Base-by-base conservation (phyloP, 768 basidiomycete genomes). In the Auriculariales sp. region DNA sequence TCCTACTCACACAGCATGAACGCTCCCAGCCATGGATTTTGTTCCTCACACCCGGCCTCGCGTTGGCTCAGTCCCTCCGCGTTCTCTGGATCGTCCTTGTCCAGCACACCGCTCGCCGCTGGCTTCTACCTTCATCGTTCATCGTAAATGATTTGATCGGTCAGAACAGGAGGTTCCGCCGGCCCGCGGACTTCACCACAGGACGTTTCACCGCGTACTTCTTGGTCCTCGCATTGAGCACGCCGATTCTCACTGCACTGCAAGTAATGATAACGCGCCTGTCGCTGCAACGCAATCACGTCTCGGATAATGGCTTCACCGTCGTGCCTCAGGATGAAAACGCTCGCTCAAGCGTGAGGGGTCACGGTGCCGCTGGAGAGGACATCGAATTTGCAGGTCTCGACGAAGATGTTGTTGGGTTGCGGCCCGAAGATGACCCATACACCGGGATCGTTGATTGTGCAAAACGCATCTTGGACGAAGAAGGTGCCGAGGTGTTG, bases 341-440 rank as follows among this genome's bases (percentile, higher is more conserved):
- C 10, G 19, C 47, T 52, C 22, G 32, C 49, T n/a, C n/a, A n/a
- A n/a, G n/a, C n/a, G n/a, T n/a, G n/a, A n/a, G n/a, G n/a, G n/a
- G n/a, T n/a, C n/a, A n/a, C n/a, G n/a, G n/a, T n/a, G 42, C 7
- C 22, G 68, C 66, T 2, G 74, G 84, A 51, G 74, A 77, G 42
- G 65, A 67, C 1, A 63, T 67, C 4, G 83, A 85, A 55, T 90
- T 78, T 56, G 70, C 76, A 24, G 83, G 81, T 14, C 63, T 68
- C 4, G 79, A 83, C 25, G 87, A 91, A 58, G 88, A 91, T 55
- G 88, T 91, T 15, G 87, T 91, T 54, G 86, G 85, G 83, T 66
- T 89, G 56, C 75, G 87, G 53, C 77, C 71, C 51, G 87, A 88
- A 62, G 77, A 72, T 35, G 84, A 91, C 56, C 86, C 89, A 27